Conservation (phyloP, 1,284 basidiomycete species). For the Sporisorium scitamineum region DNA sequence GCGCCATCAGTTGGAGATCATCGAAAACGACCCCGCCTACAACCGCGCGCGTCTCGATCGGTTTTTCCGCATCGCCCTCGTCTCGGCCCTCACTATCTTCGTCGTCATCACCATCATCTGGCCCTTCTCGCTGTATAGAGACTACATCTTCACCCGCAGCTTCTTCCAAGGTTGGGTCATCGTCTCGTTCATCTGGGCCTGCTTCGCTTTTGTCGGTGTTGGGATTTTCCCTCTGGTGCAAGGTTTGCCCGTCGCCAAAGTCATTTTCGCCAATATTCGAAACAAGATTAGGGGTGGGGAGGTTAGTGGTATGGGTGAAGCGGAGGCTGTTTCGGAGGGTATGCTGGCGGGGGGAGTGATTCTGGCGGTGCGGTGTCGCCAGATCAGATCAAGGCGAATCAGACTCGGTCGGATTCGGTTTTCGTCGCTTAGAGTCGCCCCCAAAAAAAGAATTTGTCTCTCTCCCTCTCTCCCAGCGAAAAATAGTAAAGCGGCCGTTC, state of each 20-base stretch:
- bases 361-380: conserved; percentile 1
- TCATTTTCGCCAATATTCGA: conserved; percentile 26
- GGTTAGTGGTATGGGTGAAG: too few species aligned
- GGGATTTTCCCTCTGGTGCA: conserved; percentile 59
- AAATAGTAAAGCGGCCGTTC: too few species aligned
- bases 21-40: conserved; percentile 43
- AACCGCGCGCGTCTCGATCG: conserved; percentile 38
- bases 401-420: conserved; percentile 5
- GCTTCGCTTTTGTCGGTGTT: conserved; percentile 57
- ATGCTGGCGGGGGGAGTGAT: not conserved
- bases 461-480: too few species aligned
- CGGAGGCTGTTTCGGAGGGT: not conserved
- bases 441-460: too few species aligned
- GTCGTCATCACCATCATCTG: conserved; percentile 66
- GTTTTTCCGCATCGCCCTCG: conserved; percentile 37
- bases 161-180: conserved; percentile 67
- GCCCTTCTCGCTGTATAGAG: conserved; percentile 66
- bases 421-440: conserved; percentile 14
- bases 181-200: conserved; percentile 63
- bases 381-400: conserved; percentile 1
- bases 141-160: conserved; percentile 63
- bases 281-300: conserved; percentile 10
- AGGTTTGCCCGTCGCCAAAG: conserved; percentile 52
- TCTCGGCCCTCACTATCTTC: conserved; percentile 43
- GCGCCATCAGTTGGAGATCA: conserved; percentile 42